A percentile compares a stretch with the other conserved stretches of the same genome.
Evolutionary conservation across 352 stramenopile species (phyloP).

Genomic region (Phytophthora macrochlamydospora): DNA sequence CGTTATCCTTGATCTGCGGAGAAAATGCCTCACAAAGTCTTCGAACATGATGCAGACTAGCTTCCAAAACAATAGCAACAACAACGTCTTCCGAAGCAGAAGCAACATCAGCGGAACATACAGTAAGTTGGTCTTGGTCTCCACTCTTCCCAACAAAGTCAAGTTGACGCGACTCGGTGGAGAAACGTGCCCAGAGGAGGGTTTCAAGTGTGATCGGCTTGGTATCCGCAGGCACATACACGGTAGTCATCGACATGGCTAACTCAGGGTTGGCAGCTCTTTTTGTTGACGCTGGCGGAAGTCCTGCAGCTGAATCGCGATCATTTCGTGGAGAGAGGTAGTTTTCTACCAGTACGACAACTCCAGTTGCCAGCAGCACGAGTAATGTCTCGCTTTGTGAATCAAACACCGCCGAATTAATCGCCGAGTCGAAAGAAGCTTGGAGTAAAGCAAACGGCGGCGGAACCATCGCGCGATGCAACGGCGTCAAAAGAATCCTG

Average conservation of each 20-base stretch:
- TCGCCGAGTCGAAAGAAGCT: constrained; percentile 37
- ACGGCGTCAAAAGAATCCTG: constrained; percentile 68
- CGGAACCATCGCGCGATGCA: constrained; percentile 70
- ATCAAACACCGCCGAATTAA: constrained; percentile 71
- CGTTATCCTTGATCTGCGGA: neutral
- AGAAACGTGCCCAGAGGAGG: constrained; percentile 43
- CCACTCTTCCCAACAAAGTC: constrained; percentile 37
- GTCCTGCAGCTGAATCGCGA: constrained; percentile 20
- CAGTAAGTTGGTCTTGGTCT: constrained; percentile 36
- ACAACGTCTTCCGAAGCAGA: constrained; percentile 1
- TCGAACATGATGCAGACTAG: constrained; percentile 19
- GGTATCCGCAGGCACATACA: constrained; percentile 9
- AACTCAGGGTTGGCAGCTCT: neutral
- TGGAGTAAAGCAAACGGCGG: constrained; percentile 62
- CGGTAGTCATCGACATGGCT: constrained; percentile 10
- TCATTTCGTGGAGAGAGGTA: constrained; percentile 34
- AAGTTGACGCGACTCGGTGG: constrained; percentile 20
- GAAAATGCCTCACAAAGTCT: constrained; percentile 22
- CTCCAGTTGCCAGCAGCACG: constrained; percentile 45
- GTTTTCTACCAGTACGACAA: constrained; percentile 52
- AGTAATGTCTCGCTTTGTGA: constrained; percentile 40
- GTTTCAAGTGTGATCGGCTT: constrained; percentile 13
- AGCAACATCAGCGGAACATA: constrained; percentile 15
- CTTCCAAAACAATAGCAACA: constrained; percentile 6
- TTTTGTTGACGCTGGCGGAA: constrained; percentile 14